phyloP scores from a whole-genome alignment of 1,284 basidiomycete genomes.

The Moesziomyces antarcticus region DNA sequence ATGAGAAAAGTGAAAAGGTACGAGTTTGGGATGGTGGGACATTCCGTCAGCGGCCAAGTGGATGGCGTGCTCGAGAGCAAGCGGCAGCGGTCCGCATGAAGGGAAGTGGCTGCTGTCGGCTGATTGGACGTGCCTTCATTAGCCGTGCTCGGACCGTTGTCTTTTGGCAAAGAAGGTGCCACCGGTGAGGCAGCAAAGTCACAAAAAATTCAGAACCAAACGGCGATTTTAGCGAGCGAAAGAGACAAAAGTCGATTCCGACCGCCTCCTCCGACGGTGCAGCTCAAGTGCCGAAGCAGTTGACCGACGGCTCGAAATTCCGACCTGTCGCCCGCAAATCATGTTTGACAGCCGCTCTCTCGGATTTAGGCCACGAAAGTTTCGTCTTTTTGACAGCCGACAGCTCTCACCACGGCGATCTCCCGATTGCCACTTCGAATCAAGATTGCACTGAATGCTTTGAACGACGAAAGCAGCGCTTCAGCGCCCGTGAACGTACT shows the following conservation, averaged over 20 bases:
- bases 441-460: no score
- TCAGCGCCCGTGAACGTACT: no score
- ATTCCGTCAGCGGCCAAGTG: conserved; percentile 10
- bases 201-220: not conserved
- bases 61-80: conserved; percentile 17
- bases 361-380: not conserved
- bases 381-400: not conserved
- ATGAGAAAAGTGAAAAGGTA: not conserved
- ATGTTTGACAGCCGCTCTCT: not conserved
- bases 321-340: not conserved
- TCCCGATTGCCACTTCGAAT: not conserved
- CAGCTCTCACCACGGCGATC: not conserved
- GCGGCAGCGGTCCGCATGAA: not conserved
- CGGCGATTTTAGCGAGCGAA: not conserved
- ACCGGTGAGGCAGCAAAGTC: not conserved
- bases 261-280: no score
- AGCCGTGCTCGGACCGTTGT: no score
- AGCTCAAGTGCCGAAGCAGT: not conserved
- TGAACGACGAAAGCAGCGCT: no score
- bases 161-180: no score
- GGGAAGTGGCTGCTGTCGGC: not conserved
- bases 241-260: no score
- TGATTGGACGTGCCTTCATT: not conserved
- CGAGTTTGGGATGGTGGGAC: not conserved
- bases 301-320: conserved; percentile 19